Evolutionary conservation across 2,329 filamentous ascomycete genomes (phyloP), one percentile per base, ranked within the genome.

Genomic region (Fusarium poae): DNA sequence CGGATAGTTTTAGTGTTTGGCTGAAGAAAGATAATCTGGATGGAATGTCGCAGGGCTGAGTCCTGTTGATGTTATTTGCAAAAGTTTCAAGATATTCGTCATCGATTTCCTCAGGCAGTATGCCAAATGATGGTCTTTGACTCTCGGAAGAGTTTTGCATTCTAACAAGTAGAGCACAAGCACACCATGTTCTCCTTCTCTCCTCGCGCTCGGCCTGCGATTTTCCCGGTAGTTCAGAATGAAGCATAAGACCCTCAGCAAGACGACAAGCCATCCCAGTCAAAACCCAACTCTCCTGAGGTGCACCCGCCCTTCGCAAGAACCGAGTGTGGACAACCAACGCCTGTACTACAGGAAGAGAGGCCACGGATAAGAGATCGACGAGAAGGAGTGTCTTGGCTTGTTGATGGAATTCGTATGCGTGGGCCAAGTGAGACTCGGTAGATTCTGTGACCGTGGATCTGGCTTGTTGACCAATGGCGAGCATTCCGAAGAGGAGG

Each of bases 401-500:
- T 13, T 74, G 71, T 8, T 70, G 57, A 15, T 75, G 73, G 35
- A 74, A 74, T 21, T 75, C 73, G 62, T 43, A 53, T 18, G 71
- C 72, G 20, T 58, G 54, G 3, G 65, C 44, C 1, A 44, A 15
- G 6, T 71, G 65, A 1, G 57, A 50, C 29, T 66, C 37, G 15
- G 30, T 37, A 5, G 55, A 45, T 18, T 67, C 69, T 20, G 48
- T 46, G 3, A 40, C 34, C 1, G 42, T n/a, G 0, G 59, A 40
- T 29, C 70, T 74, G 23, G 68, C 61, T 1, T 72, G 57, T 43
- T 75, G 73, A 0, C 73, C 73, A 45, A 73, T 62, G 30, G 73
- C 73, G 18, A 75, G 68, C 68, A 75, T 75, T 18, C 73, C 73
- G 23, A 75, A 45, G 1, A 75, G 52, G 1, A 75, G 70, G 3